Percentiles rank a stretch among this genome's conserved stretches.
Conservation (phyloP, 305 asterid species). For the Fraxinus nigra region DNA sequence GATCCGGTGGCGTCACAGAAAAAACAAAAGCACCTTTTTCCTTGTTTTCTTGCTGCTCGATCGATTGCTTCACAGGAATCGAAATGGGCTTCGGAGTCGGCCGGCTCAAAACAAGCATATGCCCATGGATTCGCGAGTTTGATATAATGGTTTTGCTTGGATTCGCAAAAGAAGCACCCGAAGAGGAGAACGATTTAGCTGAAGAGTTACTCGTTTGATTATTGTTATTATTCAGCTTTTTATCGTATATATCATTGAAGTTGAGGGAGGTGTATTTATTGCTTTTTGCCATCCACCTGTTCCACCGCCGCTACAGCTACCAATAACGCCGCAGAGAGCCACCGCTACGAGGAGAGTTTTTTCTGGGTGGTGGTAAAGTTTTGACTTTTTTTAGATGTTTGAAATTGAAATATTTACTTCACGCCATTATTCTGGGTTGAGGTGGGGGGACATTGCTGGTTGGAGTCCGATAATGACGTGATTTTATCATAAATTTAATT, state of each 20-base stretch:
- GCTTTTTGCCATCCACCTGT: constrained; percentile 82
- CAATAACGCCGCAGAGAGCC: constrained; percentile 45
- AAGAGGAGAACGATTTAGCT: constrained; percentile 22
- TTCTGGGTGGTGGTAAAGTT: background rate
- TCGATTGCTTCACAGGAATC: constrained; percentile 31
- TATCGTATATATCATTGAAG: constrained; percentile 70
- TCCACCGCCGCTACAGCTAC: constrained; percentile 33
- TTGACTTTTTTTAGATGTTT: background rate
- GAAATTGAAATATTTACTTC: background rate
- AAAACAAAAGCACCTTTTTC: constrained; percentile 19
- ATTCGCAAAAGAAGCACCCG: constrained; percentile 21
- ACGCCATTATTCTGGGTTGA: background rate
- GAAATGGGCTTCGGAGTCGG: constrained; percentile 59
- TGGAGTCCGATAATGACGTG: background rate
- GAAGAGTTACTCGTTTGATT: constrained; percentile 30
- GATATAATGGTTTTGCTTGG: constrained; percentile 40
- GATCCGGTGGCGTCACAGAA: constrained; percentile 35
- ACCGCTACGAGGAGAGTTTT: constrained; percentile 34
- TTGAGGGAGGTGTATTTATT: constrained; percentile 74
- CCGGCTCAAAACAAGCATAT: constrained; percentile 75
- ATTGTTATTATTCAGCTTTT: constrained; percentile 37
- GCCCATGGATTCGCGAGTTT: constrained; percentile 80
- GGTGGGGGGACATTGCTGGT: background rate
- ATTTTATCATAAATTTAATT: no score
- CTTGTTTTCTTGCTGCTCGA: constrained; percentile 20